A percentile compares a stretch with the other conserved stretches of the same genome.
Evolutionary conservation across 345 rosid species (phyloP).

Genomic region (Clarkia xantiana): DNA sequence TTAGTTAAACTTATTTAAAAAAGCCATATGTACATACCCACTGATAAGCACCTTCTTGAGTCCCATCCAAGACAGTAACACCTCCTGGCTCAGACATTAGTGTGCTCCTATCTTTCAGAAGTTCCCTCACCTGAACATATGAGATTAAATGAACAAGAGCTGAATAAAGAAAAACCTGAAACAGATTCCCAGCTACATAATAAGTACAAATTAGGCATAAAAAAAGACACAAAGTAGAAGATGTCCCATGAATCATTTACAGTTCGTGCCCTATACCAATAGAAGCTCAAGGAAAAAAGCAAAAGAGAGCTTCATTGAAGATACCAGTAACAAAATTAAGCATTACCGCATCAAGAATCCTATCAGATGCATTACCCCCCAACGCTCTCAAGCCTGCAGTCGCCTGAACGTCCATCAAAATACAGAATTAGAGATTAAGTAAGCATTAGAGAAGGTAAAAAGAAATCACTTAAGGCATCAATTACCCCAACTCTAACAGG

Average conservation of each 20-base stretch:
- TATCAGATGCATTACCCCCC: constrained; percentile 66
- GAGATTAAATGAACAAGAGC: constrained; percentile 7
- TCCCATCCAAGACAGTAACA: constrained; percentile 80
- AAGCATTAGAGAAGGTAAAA: background rate
- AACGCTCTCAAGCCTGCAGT: constrained; percentile 91
- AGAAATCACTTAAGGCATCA: constrained; percentile 5
- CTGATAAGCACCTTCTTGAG: constrained; percentile 93
- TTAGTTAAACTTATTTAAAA: background rate
- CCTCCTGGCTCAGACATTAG: constrained; percentile 46
- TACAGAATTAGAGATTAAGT: constrained; percentile 7
- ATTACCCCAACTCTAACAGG: constrained; percentile 98
- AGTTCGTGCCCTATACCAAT: too few species aligned
- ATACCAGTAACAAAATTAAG: background rate
- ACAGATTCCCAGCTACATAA: background rate
- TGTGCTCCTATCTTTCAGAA: constrained; percentile 62
- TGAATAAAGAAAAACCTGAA: background rate
- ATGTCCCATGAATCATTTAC: too few species aligned
- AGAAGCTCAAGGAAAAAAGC: background rate
- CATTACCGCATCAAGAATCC: constrained; percentile 73
- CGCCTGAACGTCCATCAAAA: constrained; percentile 36
- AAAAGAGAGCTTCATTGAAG: background rate
- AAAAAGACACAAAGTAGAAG: too few species aligned
- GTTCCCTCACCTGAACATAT: constrained; percentile 58
- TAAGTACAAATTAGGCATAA: background rate
- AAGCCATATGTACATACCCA: constrained; percentile 49